Evolutionary conservation across 1,284 basidiomycete genomes (phyloP).

Genomic region (Ceratobasidium papillatum): DNA sequence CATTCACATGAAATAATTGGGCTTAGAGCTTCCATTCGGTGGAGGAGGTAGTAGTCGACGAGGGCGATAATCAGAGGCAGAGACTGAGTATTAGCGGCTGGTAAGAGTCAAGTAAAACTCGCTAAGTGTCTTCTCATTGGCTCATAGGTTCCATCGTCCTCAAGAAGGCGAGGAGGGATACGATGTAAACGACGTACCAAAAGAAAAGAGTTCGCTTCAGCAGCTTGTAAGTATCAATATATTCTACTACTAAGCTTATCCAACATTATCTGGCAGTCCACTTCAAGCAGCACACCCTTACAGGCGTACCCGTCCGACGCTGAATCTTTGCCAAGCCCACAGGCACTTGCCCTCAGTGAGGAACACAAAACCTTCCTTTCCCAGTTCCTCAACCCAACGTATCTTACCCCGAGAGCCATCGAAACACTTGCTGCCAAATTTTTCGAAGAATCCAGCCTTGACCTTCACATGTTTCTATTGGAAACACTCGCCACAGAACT

Average conservation of each 20-base stretch:
- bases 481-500: constrained; percentile 73
- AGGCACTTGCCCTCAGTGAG: constrained; percentile 1
- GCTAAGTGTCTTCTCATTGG: not conserved
- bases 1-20: constrained; percentile 58
- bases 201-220: constrained; percentile 74
- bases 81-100: constrained; percentile 93
- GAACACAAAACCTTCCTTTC: constrained; percentile 67
- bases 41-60: constrained; percentile 90
- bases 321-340: constrained; percentile 53
- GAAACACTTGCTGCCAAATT: constrained; percentile 84
- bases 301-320: constrained; percentile 63
- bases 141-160: constrained; percentile 81
- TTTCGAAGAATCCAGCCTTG: constrained; percentile 86
- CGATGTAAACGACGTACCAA: constrained; percentile 57
- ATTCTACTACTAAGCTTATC: constrained; percentile 40
- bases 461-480: constrained; percentile 87
- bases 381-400: constrained; percentile 89
- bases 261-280: constrained; percentile 51
- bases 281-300: constrained; percentile 69
- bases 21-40: constrained; percentile 92
- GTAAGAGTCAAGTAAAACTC: constrained; percentile 52
- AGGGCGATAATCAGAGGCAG: constrained; percentile 71
- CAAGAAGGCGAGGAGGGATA: constrained; percentile 92
- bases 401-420: constrained; percentile 85
- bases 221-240: constrained; percentile 62